Percentiles rank a stretch among this genome's conserved stretches.
These are phyloP conservation scores for Orbilia quercus DNA, from an alignment of 2,329 filamentous ascomycete species.

Conservation along the genomic window DNA sequence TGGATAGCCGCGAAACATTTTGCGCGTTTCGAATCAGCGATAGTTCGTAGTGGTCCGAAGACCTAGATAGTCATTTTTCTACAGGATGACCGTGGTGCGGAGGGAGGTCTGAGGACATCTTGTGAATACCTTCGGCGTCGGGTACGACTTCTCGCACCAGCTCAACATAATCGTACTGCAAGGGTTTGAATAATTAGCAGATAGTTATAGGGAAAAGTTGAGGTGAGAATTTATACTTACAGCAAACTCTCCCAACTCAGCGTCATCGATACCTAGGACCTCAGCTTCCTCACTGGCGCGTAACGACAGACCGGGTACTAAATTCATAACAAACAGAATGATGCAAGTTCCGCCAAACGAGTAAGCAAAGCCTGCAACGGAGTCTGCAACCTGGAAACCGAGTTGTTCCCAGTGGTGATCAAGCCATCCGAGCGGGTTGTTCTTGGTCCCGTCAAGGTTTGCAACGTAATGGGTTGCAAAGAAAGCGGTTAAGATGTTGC, in stretches of 20 bases:
- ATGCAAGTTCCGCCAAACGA: conserved; percentile 81
- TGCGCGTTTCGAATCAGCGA: conserved; percentile 56
- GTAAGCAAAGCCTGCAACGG: conserved; percentile 78
- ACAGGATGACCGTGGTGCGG: conserved; percentile 51
- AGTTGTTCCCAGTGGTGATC: conserved; percentile 86
- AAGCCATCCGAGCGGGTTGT: conserved; percentile 81
- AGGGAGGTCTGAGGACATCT: conserved; percentile 58
- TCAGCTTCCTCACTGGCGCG: conserved; percentile 81
- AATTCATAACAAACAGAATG: conserved; percentile 82
- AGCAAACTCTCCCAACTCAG: conserved; percentile 93
- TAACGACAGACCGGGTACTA: conserved; percentile 79
- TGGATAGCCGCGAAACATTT: conserved; percentile 54
- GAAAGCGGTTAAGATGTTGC: conserved; percentile 81
- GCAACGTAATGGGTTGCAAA: conserved; percentile 89
- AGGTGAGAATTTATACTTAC: conserved; percentile 63
- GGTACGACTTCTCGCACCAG: conserved; percentile 75
- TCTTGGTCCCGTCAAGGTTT: conserved; percentile 75
- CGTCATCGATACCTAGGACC: conserved; percentile 85
- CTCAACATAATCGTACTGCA: conserved; percentile 86
- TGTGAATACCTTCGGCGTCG: conserved; percentile 59
- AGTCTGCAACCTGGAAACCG: conserved; percentile 85
- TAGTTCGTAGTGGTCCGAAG: conserved; percentile 56
- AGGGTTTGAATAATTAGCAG: conserved; percentile 33
- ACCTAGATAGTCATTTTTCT: conserved; percentile 57
- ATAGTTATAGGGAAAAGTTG: conserved; percentile 1